Base-by-base conservation (phyloP, 306 rosid genomes). In the Glycyrrhiza uralensis region DNA sequence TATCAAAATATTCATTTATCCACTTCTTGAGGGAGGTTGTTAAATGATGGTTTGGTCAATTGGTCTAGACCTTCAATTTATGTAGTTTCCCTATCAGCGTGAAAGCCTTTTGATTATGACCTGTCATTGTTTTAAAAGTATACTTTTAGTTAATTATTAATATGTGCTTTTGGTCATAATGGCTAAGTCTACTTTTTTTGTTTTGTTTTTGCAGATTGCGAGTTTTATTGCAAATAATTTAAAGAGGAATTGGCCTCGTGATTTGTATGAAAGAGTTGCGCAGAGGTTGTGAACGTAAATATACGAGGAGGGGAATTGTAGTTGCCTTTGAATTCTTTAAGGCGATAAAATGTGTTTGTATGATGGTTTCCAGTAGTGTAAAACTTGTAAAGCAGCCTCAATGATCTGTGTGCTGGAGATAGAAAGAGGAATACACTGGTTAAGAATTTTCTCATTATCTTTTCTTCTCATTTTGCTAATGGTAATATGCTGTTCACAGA, bases 201-300 rank as follows among this genome's bases (percentile, higher is more conserved):
- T 50, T 28, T n/a, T 24, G n/a, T 46, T 71, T 76, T 29, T 71
- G 93, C 91, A 94, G 99, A 94, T 94, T 78, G 90, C 96, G 14
- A 86, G 78, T 79, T 91, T 94, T 75, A 87, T 94, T 71, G 99
- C 99, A 14, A 94, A 89, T 66, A 94, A 94, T 71, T 75, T 87
- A 29, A 91, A 77, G 42, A 82, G 95, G 82, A 91, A 91, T 30
- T 94, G 97, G 99, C 99, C 99, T 10, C 91, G 89, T 4, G 99
- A 94, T 81, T 82, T 94, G 84, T 94, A 86, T 0, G 97, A 91
- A 64, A 94, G 92, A 76, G 91, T 91, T 66, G 97, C 97, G 19
- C 91, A 79, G 76, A 91, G 87, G 89, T 79, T 94, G 83, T 94
- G 86, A 91, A 74, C 80, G 57, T 70, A 72, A 42, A 54, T 11